Conservation (phyloP, 2,329 filamentous ascomycete species). For the Fusarium multiceps region DNA sequence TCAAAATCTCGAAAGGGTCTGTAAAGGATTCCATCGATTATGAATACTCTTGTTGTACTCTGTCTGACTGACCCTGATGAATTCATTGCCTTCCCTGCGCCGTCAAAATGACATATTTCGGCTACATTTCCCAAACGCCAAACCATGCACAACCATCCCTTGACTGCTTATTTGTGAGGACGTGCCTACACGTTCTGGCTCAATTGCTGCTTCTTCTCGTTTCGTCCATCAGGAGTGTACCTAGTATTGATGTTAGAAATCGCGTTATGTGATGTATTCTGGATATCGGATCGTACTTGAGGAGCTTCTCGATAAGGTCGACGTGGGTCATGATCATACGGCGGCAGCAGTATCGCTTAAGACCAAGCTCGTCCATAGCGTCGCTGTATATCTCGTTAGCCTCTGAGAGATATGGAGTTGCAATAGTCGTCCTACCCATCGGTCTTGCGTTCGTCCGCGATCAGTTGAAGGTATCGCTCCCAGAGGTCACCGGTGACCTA, state of each 20-base stretch:
- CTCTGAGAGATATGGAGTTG: not conserved
- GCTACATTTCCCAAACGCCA: slow-evolving; percentile 50
- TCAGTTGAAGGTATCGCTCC: slow-evolving; percentile 92
- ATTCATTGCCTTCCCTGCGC: slow-evolving; percentile 46
- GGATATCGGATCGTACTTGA: slow-evolving; percentile 73
- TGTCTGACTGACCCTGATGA: slow-evolving; percentile 32
- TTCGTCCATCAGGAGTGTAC: slow-evolving; percentile 71
- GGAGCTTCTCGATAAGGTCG: slow-evolving; percentile 96
- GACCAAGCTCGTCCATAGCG: slow-evolving; percentile 93
- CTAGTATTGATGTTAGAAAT: slow-evolving; percentile 49
- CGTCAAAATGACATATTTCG: slow-evolving; percentile 41
- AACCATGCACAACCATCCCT: slow-evolving; percentile 44
- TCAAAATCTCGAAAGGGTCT: slow-evolving; percentile 9
- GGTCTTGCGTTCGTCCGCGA: slow-evolving; percentile 76
- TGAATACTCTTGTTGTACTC: slow-evolving; percentile 21
- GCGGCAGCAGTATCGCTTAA: slow-evolving; percentile 97
- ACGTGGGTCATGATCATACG: slow-evolving; percentile 99
- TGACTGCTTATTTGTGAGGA: slow-evolving; percentile 22
- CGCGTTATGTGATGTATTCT: not conserved
- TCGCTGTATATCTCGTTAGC: slow-evolving; percentile 68
- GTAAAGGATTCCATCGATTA: slow-evolving; percentile 19
- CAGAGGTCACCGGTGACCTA: slow-evolving; percentile 97
- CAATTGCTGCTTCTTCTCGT: slow-evolving; percentile 67
- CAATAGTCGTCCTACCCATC: slow-evolving; percentile 71
- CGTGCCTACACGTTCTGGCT: slow-evolving; percentile 50